phyloP scores from a whole-genome alignment of 1,139 yeast genomes.

The Diutina mesorugosa region DNA sequence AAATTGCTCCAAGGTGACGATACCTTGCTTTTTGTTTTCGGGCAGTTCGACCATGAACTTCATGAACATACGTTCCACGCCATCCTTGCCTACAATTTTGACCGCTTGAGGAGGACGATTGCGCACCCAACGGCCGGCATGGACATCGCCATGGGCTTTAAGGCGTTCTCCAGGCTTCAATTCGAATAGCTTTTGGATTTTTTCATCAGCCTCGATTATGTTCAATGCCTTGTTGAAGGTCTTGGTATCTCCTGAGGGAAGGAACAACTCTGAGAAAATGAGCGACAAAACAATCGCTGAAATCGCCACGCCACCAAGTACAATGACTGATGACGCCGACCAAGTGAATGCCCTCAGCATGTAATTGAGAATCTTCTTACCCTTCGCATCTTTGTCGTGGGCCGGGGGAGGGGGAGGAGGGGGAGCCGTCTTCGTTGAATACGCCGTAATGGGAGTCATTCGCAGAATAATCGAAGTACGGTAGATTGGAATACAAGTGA shows the following conservation, averaged over 20 bases:
- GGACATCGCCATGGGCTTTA: constrained; percentile 72
- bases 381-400: constrained; percentile 27
- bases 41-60: constrained; percentile 72
- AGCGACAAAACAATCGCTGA: constrained; percentile 64
- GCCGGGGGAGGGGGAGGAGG: constrained; percentile 30
- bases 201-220: constrained; percentile 54
- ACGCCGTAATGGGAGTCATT: constrained; percentile 2
- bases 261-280: constrained; percentile 62
- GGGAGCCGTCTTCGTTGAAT: constrained; percentile 13
- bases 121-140: constrained; percentile 71
- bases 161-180: constrained; percentile 45
- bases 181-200: constrained; percentile 44
- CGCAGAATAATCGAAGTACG: not conserved
- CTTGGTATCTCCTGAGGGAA: constrained; percentile 87
- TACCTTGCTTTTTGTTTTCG: constrained; percentile 35
- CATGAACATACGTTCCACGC: constrained; percentile 73
- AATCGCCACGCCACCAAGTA: constrained; percentile 55
- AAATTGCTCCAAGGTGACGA: constrained; percentile 68
- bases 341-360: constrained; percentile 48
- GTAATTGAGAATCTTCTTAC: constrained; percentile 21
- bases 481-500: not conserved
- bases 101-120: constrained; percentile 66
- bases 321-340: constrained; percentile 45
- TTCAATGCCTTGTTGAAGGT: constrained; percentile 80
- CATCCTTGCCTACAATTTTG: constrained; percentile 48